A percentile compares a stretch with the other conserved stretches of the same genome.
Conservation (phyloP, 345 rosid species). For the Erodium maritimum region DNA sequence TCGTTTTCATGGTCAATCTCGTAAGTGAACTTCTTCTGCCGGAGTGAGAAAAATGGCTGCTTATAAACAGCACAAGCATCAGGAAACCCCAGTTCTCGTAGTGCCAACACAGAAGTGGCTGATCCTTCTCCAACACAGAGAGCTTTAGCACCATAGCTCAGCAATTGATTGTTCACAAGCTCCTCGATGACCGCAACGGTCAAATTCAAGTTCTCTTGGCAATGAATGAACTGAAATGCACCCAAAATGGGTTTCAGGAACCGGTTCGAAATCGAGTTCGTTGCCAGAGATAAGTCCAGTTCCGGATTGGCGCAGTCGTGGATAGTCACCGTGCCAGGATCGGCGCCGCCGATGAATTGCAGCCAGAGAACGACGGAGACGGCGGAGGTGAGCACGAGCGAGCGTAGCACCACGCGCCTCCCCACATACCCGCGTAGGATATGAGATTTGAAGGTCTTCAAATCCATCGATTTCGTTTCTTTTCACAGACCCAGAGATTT, state of each 20-base stretch:
- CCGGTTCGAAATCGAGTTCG: too few species aligned
- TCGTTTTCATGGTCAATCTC: constrained; percentile 37
- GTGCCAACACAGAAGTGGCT: constrained; percentile 35
- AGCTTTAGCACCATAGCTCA: constrained; percentile 39
- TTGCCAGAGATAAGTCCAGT: too few species aligned
- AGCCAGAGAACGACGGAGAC: constrained; percentile 44
- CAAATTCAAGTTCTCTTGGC: constrained; percentile 34
- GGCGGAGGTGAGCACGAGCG: constrained; percentile 35
- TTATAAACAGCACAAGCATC: constrained; percentile 37
- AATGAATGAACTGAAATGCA: constrained; percentile 28
- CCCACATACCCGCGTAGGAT: constrained; percentile 33
- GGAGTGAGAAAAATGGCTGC: constrained; percentile 41
- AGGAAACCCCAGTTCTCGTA: constrained; percentile 48
- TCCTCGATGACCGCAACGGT: constrained; percentile 38
- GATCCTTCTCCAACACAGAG: constrained; percentile 75
- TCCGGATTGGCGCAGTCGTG: too few species aligned
- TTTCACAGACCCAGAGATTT: too few species aligned
- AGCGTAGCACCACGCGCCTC: constrained; percentile 54
- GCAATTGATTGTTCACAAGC: constrained; percentile 37
- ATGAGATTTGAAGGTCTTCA: constrained; percentile 34
- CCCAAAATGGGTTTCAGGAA: constrained; percentile 39
- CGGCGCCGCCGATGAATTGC: too few species aligned
- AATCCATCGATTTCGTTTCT: constrained; percentile 30
- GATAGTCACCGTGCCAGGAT: too few species aligned
- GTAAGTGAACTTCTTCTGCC: neutral